Conservation (phyloP, 331 rosid species). For the Saraca asoca region DNA sequence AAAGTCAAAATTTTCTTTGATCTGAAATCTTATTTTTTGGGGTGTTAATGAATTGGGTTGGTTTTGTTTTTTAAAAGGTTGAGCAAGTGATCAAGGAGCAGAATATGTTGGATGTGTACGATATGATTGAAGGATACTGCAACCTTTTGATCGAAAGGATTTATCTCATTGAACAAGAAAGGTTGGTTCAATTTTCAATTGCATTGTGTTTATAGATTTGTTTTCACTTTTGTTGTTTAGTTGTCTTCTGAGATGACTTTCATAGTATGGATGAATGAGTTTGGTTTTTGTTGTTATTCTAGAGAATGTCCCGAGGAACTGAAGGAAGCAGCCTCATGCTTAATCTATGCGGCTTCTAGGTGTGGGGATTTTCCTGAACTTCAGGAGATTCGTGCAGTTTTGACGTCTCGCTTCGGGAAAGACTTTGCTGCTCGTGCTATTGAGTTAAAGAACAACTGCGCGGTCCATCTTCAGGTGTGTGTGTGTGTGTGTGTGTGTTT, state of each 20-base stretch:
- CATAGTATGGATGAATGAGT: constrained; percentile 1
- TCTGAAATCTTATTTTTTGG: not conserved
- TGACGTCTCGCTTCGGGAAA: constrained; percentile 70
- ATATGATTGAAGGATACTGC: constrained; percentile 67
- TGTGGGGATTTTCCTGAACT: constrained; percentile 98
- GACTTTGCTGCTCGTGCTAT: constrained; percentile 65
- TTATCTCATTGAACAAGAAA: constrained; percentile 73
- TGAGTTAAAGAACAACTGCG: constrained; percentile 75
- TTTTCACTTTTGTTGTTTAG: not conserved
- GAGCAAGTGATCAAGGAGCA: constrained; percentile 86
- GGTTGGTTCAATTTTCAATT: constrained; percentile 43
- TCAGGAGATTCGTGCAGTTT: constrained; percentile 65
- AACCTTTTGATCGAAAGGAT: constrained; percentile 70
- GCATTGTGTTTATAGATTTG: not conserved
- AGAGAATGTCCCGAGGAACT: constrained; percentile 87
- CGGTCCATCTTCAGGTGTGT: constrained; percentile 67
- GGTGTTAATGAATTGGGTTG: not conserved
- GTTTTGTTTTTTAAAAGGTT: constrained; percentile 45
- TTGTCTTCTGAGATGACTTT: not conserved
- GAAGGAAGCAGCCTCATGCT: constrained; percentile 68
- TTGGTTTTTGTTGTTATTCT: constrained; percentile 11
- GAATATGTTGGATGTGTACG: constrained; percentile 73
- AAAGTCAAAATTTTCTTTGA: not conserved
- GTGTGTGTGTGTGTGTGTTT: no score
- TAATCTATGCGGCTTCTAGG: constrained; percentile 77